phyloP scores from a whole-genome alignment of 345 rosid genomes.

The Arabidopsis arenosa region DNA sequence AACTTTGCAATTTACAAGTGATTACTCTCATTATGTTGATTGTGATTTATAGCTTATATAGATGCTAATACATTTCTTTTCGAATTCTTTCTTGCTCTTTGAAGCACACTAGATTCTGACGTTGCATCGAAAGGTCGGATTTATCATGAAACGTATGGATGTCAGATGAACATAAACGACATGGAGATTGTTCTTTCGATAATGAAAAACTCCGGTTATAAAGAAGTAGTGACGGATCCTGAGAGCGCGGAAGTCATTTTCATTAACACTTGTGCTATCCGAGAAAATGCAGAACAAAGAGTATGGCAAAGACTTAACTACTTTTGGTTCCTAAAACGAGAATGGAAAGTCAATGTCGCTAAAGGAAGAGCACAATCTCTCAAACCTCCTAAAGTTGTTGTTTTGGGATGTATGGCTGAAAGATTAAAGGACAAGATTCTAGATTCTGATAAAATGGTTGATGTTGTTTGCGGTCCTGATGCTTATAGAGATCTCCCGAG shows the following conservation, averaged over 20 bases:
- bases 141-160: conserved; percentile 93
- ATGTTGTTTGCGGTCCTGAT: conserved; percentile 96
- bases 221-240: conserved; percentile 68
- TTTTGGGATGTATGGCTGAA: conserved; percentile 98
- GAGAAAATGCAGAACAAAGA: conserved; percentile 92
- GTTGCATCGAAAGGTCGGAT: conserved; percentile 63
- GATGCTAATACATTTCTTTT: neutral
- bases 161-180: conserved; percentile 94
- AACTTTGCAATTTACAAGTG: neutral
- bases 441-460: conserved; percentile 96
- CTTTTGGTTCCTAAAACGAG: conserved; percentile 93
- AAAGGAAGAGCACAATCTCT: conserved; percentile 70
- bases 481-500: conserved; percentile 94
- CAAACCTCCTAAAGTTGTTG: conserved; percentile 88
- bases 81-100: conserved; percentile 38
- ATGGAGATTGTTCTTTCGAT: conserved; percentile 94
- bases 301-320: conserved; percentile 98
- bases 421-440: conserved; percentile 89
- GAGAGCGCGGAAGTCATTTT: conserved; percentile 93
- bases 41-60: neutral
- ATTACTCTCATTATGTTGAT: neutral
- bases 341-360: conserved; percentile 78
- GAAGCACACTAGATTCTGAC: conserved; percentile 50
- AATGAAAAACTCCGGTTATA: conserved; percentile 82
- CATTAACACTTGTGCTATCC: conserved; percentile 86